Percentiles rank a stretch among this genome's conserved stretches.
phyloP scores from a whole-genome alignment of 768 basidiomycete species.

The Dictyophora rubrovolvata region DNA sequence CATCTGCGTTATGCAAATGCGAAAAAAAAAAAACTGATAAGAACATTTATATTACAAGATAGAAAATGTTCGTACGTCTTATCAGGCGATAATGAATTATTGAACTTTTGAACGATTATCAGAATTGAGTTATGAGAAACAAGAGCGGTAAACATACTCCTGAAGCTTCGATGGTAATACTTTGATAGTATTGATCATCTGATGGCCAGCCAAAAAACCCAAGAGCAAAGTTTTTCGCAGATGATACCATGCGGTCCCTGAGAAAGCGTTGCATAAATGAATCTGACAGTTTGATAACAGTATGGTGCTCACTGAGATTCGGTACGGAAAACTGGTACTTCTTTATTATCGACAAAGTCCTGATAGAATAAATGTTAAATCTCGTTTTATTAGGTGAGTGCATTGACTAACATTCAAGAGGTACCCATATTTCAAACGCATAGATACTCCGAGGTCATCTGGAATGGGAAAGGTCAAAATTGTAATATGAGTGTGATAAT shows the following conservation, averaged over 20 bases:
- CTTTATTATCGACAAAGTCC: too few species aligned
- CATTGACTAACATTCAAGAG: constrained; percentile 23
- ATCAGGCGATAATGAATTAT: constrained; percentile 82
- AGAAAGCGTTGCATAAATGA: neutral
- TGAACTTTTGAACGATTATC: constrained; percentile 37
- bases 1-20: constrained; percentile 31
- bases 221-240: constrained; percentile 41
- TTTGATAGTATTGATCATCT: constrained; percentile 34
- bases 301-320: constrained; percentile 30
- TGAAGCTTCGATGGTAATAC: constrained; percentile 29
- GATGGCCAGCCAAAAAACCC: constrained; percentile 42
- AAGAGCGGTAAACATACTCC: constrained; percentile 18
- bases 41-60: too few species aligned
- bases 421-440: constrained; percentile 33
- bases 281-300: neutral
- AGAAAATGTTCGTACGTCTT: constrained; percentile 53
- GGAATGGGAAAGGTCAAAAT: neutral
- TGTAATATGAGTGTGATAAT: neutral
- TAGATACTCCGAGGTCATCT: constrained; percentile 33
- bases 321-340: constrained; percentile 41
- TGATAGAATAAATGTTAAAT: neutral
- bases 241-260: constrained; percentile 42
- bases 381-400: constrained; percentile 19
- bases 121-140: neutral
- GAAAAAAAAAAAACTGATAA: too few species aligned